phyloP scores from a whole-genome alignment of 2,329 filamentous ascomycete species.

The Fusarium sp. region DNA sequence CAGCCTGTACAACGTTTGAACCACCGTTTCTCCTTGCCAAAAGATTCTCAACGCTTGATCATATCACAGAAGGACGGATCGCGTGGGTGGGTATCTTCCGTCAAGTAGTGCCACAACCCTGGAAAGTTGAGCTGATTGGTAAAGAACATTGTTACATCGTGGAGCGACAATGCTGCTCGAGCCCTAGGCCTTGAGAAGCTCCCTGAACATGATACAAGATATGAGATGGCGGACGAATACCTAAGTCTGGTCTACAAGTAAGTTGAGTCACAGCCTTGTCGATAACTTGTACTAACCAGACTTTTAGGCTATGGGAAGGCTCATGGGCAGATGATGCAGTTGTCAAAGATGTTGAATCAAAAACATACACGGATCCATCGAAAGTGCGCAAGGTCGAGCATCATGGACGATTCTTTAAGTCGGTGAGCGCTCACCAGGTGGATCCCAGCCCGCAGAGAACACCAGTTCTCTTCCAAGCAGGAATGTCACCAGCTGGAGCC shows the following conservation, averaged over 20 bases:
- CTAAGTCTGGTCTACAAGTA: constrained; percentile 53
- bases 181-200: constrained; percentile 71
- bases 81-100: constrained; percentile 56
- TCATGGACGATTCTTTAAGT: no score
- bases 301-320: constrained; percentile 63
- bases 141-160: constrained; percentile 73
- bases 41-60: constrained; percentile 74
- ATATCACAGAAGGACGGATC: constrained; percentile 71
- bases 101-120: no score
- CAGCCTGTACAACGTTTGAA: constrained; percentile 66
- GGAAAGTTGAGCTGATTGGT: no score
- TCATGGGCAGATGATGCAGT: constrained; percentile 62
- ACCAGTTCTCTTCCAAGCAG: no score
- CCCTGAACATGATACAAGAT: constrained; percentile 31
- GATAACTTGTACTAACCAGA: no score
- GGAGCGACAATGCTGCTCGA: constrained; percentile 74
- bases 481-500: no score
- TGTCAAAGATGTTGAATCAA: constrained; percentile 37
- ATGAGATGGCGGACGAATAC: constrained; percentile 29
- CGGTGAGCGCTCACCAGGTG: no score
- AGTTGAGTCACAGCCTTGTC: background rate
- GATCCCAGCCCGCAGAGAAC: no score
- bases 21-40: constrained; percentile 76
- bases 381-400: no score
- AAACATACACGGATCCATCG: constrained; percentile 53